phyloP scores from a whole-genome alignment of 2,329 filamentous ascomycete species.

The Monosporascus sp. region DNA sequence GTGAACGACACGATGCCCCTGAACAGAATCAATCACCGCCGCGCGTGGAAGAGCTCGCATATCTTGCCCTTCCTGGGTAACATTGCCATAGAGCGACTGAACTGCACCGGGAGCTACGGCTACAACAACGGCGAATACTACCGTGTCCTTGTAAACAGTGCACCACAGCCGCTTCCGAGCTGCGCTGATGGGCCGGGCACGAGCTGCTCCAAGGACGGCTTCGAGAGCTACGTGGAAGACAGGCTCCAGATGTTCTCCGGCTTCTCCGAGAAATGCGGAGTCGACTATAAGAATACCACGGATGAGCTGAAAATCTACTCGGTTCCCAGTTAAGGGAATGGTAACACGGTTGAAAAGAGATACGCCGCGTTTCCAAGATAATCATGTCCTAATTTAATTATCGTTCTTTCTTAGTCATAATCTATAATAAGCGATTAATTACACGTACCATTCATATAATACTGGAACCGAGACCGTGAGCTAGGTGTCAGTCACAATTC shows the following conservation, averaged over 20 bases:
- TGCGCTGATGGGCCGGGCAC: conserved; percentile 40
- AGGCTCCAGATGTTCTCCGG: conserved; percentile 33
- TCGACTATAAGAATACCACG: conserved; percentile 24
- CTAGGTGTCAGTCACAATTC: no score
- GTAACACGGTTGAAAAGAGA: conserved; percentile 25
- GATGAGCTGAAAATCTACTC: conserved; percentile 24
- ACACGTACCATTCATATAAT: no score
- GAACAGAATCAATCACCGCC: conserved; percentile 55
- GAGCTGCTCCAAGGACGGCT: conserved; percentile 35
- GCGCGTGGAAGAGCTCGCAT: conserved; percentile 58
- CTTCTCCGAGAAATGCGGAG: conserved; percentile 34
- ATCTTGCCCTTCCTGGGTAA: conserved; percentile 63
- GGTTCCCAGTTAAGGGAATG: conserved; percentile 18
- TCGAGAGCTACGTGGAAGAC: conserved; percentile 34
- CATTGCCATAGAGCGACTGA: conserved; percentile 59
- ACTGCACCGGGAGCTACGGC: conserved; percentile 52
- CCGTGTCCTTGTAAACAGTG: conserved; percentile 39
- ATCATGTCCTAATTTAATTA: not conserved
- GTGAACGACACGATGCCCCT: conserved; percentile 62
- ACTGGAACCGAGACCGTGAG: no score
- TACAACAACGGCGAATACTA: conserved; percentile 47
- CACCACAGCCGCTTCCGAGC: conserved; percentile 35
- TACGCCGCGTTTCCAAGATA: conserved; percentile 10
- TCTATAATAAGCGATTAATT: no score
- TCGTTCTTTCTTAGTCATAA: no score